Base-by-base conservation (phyloP, 106 monocot species). In the Allium sativum region DNA sequence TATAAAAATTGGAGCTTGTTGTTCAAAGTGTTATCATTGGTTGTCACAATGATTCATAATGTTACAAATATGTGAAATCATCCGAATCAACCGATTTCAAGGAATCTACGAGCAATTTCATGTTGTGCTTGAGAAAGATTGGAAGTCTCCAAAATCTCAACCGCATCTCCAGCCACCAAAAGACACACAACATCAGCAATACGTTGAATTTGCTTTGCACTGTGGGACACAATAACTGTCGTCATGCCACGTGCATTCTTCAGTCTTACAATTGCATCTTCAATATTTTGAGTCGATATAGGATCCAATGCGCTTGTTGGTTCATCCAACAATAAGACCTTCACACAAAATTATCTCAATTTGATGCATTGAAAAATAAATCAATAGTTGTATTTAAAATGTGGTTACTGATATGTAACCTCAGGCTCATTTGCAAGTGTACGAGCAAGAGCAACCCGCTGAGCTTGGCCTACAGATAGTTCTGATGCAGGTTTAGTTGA, bases 231-330 rank as follows among this genome's bases (percentile, higher is more conserved):
- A 60, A 93, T 83, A 48, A 89, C 71, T 6, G 71, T 71, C 8
- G 89, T 93, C 22, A 93, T 68, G 18, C 87, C 72, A 15, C 63
- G 55, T 4, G 56, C 55, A 67, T 77, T 80, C 59, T 88, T 93
- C 42, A 93, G 69, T 45, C 72, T 56, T 31, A 93, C 66, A 42
- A 93, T 76, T 1, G 79, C 86, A 48, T 86, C 93, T 64, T 93
- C 93, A 10, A 93, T 93, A 78, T 93, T 93, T 68, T 86, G 85
- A 6, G 93, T 93, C 56, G 93, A 89, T 40, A 93, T 89, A 2
- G 93, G 93, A 54, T 93, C 93, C 70, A 93, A 22, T 50, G 93
- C 93, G 46, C 93, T 93, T 2, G 93, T 93, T 6, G 89, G 93
- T 68, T 93, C 93, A 73, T 93, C 93, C 66, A 93, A 62, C 16